Percentiles rank a stretch among this genome's conserved stretches.
Conservation (phyloP, 2,329 filamentous ascomycete species). For the Aureobasidium uvarum region DNA sequence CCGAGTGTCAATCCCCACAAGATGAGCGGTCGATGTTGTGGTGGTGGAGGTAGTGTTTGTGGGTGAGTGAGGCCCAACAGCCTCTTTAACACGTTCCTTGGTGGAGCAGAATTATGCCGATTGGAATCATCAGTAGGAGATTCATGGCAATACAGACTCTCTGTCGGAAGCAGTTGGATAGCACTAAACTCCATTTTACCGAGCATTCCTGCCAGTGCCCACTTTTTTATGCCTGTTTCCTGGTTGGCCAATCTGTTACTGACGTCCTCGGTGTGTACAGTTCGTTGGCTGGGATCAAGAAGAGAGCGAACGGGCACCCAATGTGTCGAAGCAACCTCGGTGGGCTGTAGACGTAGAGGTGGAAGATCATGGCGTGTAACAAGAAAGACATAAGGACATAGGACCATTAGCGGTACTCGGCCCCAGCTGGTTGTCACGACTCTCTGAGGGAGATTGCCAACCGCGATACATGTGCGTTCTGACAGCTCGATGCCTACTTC, state of each 20-base stretch:
- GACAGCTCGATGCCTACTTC: slow-evolving; percentile 62
- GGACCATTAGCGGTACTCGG: slow-evolving; percentile 65
- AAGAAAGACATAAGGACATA: slow-evolving; percentile 67
- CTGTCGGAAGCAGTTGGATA: slow-evolving; percentile 60
- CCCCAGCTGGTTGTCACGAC: slow-evolving; percentile 67
- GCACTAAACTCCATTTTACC: slow-evolving; percentile 68
- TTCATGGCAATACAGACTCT: slow-evolving; percentile 57
- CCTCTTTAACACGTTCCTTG: slow-evolving; percentile 7
- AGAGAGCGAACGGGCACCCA: slow-evolving; percentile 66
- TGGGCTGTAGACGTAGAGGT: slow-evolving; percentile 61
- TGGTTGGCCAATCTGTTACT: slow-evolving; percentile 60
- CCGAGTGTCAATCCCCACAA: slow-evolving; percentile 69
- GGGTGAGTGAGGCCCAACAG: not conserved
- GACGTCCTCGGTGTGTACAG: slow-evolving; percentile 62
- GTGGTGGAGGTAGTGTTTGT: slow-evolving; percentile 32
- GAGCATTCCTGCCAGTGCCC: slow-evolving; percentile 56
- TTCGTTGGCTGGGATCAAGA: slow-evolving; percentile 59
- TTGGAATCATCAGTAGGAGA: slow-evolving; percentile 33
- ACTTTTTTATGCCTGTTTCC: slow-evolving; percentile 54
- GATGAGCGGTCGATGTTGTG: slow-evolving; percentile 51
- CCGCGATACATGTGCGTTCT: slow-evolving; percentile 42
- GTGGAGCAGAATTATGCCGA: not conserved
- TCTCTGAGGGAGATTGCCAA: slow-evolving; percentile 64
- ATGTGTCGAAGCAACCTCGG: slow-evolving; percentile 66
- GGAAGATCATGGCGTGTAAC: slow-evolving; percentile 57